These are phyloP conservation scores for Terfezia boudieri DNA, from an alignment of 495 filamentous ascomycete genomes.

Conservation along the genomic window DNA sequence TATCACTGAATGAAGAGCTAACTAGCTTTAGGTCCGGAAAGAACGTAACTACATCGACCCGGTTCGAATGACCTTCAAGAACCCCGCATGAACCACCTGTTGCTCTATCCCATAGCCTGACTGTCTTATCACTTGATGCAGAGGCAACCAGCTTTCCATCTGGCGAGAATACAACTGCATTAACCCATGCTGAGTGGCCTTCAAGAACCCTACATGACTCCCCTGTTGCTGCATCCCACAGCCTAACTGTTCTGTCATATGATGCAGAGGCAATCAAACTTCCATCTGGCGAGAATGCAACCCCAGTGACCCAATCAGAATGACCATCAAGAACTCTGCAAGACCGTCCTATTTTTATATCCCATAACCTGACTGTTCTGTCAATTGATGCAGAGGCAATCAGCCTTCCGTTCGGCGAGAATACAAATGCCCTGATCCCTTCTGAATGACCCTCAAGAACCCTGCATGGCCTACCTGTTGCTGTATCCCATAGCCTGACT, in stretches of 20 bases:
- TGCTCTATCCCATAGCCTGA: slow-evolving; percentile 1
- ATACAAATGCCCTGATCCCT: slow-evolving; percentile 18
- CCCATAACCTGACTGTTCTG: slow-evolving; percentile 22
- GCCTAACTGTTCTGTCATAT: slow-evolving; percentile 18
- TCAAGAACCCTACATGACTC: slow-evolving; percentile 1
- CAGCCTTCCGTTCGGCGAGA: slow-evolving; percentile 20
- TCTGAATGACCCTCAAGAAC: not conserved
- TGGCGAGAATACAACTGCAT: too few relatives aligned
- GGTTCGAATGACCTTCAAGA: not conserved
- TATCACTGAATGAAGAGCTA: slow-evolving; percentile 4
- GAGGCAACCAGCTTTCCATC: too few relatives aligned
- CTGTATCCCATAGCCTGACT: slow-evolving; percentile 15
- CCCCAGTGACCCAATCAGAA: slow-evolving; percentile 5
- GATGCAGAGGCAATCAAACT: slow-evolving; percentile 19
- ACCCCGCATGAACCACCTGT: not conserved
- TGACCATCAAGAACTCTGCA: slow-evolving; percentile 9
- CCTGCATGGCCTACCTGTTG: not conserved
- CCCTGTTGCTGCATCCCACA: slow-evolving; percentile 21
- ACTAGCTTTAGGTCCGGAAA: slow-evolving; percentile 13
- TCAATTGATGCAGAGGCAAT: slow-evolving; percentile 20
- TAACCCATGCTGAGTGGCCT: not conserved
- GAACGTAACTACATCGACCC: slow-evolving; percentile 3
- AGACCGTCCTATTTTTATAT: slow-evolving; percentile 8
- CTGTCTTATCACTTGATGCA: too few relatives aligned
- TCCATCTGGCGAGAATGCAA: slow-evolving; percentile 23